Base-by-base conservation (phyloP, 345 rosid species). In the Cardamine occulta region DNA sequence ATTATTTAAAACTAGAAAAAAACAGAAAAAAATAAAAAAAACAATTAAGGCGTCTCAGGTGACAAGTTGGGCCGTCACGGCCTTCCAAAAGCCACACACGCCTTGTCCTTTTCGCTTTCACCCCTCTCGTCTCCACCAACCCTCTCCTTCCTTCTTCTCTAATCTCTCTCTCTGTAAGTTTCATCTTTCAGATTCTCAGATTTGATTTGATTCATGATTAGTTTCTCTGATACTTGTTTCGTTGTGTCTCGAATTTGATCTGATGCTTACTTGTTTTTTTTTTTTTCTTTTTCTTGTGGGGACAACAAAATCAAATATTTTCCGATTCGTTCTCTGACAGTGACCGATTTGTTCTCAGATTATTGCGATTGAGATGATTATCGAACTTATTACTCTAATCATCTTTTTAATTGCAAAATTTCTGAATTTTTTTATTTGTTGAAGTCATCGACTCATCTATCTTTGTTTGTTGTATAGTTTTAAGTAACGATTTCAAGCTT, bases 1-100 rank as follows among this genome's bases (percentile, higher is more conserved):
- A 31, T 31, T 31, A 31, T 4, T 31, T 42, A 14, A 44, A 44
- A 44, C 49, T 15, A 44, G 1, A 56, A 19, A 19, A 56, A 15
- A 29, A 12, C 15, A 57, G 4, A 4, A 4, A 11, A 51, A 21
- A 21, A 10, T 21, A 3, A 6, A 35, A 19, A 0, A 35, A 34
- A 35, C 6, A 0, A 24, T 12, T 0, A 13, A 40, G 67, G 2
- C 67, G 37, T 24, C 53, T 42, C 58, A 53, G 58, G 67, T n/a
- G 34, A 73, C 65, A 49, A n/a, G 35, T 42, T 40, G 47, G 63
- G 69, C 49, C 60, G 40, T 67, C 7, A 48, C 74, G 51, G 68
- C 80, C 61, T 45, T 35, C 51, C 11, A 52, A 70, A 85, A 82
- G 81, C 34, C 35, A 61, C 9, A 47, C 34, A 17, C 8, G 17